phyloP scores from a whole-genome alignment of 345 rosid genomes.

The Kernera saxatilis region DNA sequence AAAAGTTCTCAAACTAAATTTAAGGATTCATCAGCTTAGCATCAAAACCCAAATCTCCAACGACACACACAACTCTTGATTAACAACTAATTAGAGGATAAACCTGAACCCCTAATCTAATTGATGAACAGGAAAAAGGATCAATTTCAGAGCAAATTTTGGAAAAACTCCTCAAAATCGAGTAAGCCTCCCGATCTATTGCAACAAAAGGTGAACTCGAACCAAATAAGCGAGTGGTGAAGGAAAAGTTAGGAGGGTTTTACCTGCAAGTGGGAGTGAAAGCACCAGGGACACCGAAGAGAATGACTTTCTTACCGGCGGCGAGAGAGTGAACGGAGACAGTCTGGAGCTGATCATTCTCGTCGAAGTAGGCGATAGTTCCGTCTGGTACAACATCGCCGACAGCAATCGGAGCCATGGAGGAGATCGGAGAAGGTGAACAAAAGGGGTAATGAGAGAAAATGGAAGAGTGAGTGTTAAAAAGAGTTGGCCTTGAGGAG shows the following conservation, averaged over 20 bases:
- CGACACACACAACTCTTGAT: not conserved
- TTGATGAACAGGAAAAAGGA: not conserved
- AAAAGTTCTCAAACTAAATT: no score
- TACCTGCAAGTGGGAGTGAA: constrained; percentile 99
- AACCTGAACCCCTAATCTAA: not conserved
- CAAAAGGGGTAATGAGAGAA: not conserved
- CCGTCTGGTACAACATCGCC: constrained; percentile 83
- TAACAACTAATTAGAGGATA: not conserved
- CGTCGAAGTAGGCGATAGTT: constrained; percentile 76
- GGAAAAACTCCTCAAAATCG: not conserved
- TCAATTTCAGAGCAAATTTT: not conserved
- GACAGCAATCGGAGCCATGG: constrained; percentile 82
- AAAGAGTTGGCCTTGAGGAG: not conserved
- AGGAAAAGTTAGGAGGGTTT: not conserved
- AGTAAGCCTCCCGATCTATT: not conserved
- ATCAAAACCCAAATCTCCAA: not conserved
- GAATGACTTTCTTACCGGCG: constrained; percentile 73
- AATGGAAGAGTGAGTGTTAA: not conserved
- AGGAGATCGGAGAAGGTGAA: not conserved
- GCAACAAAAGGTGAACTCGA: no score
- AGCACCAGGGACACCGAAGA: constrained; percentile 98
- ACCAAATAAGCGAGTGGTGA: no score
- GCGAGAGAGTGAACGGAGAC: constrained; percentile 78
- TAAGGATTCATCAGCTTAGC: not conserved
- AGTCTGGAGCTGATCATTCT: constrained; percentile 69